These are phyloP conservation scores for Ogataea haglerorum DNA, from an alignment of 805 yeast genomes.

Conservation along the genomic window DNA sequence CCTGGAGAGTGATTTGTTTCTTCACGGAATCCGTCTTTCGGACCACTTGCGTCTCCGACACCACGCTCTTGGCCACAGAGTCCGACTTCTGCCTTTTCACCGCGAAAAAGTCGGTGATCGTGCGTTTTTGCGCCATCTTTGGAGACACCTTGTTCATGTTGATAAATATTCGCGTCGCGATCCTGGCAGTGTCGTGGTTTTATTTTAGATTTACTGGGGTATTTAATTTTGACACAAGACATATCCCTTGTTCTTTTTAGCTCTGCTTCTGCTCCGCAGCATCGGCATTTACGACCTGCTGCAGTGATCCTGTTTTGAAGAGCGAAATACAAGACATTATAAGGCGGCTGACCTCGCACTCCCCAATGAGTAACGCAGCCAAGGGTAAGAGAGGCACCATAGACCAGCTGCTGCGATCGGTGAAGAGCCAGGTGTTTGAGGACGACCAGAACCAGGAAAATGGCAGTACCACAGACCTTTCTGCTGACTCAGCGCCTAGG, in stretches of 20 bases:
- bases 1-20: background rate
- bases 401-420: conserved; percentile 12
- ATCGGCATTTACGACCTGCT: background rate
- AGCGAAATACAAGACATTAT: background rate
- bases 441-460: conserved; percentile 11
- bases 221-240: background rate
- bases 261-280: background rate
- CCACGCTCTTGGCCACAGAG: background rate
- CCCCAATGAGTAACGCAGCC: conserved; percentile 1
- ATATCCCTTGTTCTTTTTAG: background rate
- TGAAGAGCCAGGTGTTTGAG: conserved; percentile 23
- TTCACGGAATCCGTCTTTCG: conserved; percentile 1
- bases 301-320: background rate
- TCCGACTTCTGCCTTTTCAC: conserved; percentile 13
- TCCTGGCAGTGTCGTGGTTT: conserved; percentile 4
- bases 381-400: conserved; percentile 10
- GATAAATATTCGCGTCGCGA: conserved; percentile 9
- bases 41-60: background rate
- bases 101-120: conserved; percentile 19
- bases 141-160: conserved; percentile 3
- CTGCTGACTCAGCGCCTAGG: background rate
- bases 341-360: background rate
- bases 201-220: background rate
- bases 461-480: background rate
- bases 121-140: conserved; percentile 13